Evolutionary conservation across 2,329 filamentous ascomycete species (phyloP).

Genomic region (Spiromastix sp.): DNA sequence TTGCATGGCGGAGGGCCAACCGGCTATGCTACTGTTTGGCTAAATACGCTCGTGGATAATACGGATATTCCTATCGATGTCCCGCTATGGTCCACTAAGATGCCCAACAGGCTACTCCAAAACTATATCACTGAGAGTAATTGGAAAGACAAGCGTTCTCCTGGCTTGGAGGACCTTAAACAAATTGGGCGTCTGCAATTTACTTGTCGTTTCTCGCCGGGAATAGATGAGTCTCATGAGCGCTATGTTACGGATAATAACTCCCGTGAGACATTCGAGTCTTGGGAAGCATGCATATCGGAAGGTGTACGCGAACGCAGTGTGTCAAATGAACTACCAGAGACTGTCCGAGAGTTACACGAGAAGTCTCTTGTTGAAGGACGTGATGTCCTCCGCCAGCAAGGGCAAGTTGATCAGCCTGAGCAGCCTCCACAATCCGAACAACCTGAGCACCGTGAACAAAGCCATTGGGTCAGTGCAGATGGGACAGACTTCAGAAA

Average conservation of each 20-base stretch:
- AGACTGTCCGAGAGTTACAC: slow-evolving; percentile 63
- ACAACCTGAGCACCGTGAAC: slow-evolving; percentile 54
- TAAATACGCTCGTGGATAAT: slow-evolving; percentile 73
- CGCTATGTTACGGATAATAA: slow-evolving; percentile 79
- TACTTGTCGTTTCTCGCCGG: slow-evolving; percentile 72
- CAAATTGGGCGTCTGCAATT: slow-evolving; percentile 77
- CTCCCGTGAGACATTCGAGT: slow-evolving; percentile 84
- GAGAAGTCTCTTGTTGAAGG: slow-evolving; percentile 70
- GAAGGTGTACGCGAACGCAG: slow-evolving; percentile 70
- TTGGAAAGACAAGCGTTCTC: slow-evolving; percentile 47
- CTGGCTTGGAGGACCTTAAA: slow-evolving; percentile 64
- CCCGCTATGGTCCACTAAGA: slow-evolving; percentile 81
- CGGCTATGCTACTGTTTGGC: slow-evolving; percentile 73
- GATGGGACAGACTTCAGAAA: slow-evolving; percentile 79
- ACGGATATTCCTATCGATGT: slow-evolving; percentile 68
- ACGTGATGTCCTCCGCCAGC: slow-evolving; percentile 68
- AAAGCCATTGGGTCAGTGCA: slow-evolving; percentile 65
- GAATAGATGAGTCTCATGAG: slow-evolving; percentile 78
- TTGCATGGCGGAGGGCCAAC: slow-evolving; percentile 67
- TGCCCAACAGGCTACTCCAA: slow-evolving; percentile 66
- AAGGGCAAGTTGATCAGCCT: no score
- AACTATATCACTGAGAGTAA: slow-evolving; percentile 86
- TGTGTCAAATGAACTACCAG: slow-evolving; percentile 64
- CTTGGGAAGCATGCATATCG: slow-evolving; percentile 82
- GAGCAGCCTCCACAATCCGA: no score